phyloP scores from a whole-genome alignment of 1,284 basidiomycete species.

The Apiotrichum mycotoxinovorans region DNA sequence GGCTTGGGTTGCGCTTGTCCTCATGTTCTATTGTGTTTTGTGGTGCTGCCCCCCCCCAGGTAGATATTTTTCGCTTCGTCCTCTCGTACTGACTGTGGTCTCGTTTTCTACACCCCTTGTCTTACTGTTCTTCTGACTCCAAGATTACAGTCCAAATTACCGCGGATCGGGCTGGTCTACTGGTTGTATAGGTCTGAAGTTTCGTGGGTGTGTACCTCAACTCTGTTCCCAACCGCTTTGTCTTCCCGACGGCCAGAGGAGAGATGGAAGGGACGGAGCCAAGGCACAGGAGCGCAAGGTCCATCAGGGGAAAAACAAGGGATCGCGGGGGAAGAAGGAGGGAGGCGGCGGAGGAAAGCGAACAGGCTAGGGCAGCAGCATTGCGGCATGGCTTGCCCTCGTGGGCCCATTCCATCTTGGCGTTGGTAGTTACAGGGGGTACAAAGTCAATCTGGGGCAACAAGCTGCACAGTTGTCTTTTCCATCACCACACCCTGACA shows the following conservation, averaged over 20 bases:
- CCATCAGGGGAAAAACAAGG: neutral
- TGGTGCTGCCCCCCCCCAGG: too few species aligned
- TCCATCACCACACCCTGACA: neutral
- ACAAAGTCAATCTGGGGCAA: neutral
- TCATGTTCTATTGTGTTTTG: too few species aligned
- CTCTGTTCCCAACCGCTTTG: neutral
- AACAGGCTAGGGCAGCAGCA: neutral
- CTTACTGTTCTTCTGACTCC: too few species aligned
- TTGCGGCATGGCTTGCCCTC: slow-evolving; percentile 4
- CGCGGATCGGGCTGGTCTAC: too few species aligned
- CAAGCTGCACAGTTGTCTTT: neutral
- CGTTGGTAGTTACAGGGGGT: neutral
- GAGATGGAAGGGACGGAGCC: neutral
- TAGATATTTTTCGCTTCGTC: too few species aligned
- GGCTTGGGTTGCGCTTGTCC: too few species aligned
- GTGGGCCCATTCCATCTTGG: neutral
- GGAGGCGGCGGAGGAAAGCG: neutral
- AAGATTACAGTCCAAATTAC: too few species aligned
- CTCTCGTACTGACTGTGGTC: too few species aligned
- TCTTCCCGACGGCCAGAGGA: neutral
- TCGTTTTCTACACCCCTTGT: too few species aligned
- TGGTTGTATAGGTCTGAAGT: neutral
- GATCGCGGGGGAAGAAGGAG: neutral
- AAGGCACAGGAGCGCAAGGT: too few species aligned
- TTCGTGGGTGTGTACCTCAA: neutral